Percentiles rank a stretch among this genome's conserved stretches.
Evolutionary conservation across 805 yeast genomes (phyloP).

Genomic region (Zygoascus tannicola): DNA sequence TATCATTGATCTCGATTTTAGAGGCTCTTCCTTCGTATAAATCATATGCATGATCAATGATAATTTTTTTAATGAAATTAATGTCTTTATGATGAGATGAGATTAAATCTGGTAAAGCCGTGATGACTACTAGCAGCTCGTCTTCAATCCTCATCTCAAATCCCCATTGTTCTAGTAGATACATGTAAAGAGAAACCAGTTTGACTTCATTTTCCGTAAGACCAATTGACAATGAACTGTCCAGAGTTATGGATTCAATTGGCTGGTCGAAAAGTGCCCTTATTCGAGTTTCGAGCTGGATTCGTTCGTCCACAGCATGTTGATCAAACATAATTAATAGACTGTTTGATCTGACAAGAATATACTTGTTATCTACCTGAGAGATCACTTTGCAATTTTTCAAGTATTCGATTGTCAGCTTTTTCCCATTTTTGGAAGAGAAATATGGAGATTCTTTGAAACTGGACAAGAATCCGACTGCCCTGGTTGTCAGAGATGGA

Average conservation of each 20-base stretch:
- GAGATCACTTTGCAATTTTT: slow-evolving; percentile 15
- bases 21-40: slow-evolving; percentile 1
- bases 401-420: slow-evolving; percentile 9
- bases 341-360: slow-evolving; percentile 31
- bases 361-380: slow-evolving; percentile 59
- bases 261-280: slow-evolving; percentile 28
- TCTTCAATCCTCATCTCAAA: not conserved
- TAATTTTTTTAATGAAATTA: slow-evolving; percentile 4
- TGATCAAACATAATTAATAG: slow-evolving; percentile 52
- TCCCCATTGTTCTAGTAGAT: slow-evolving; percentile 11
- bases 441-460: slow-evolving; percentile 2
- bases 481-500: not conserved
- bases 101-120: slow-evolving; percentile 13
- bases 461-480: not conserved
- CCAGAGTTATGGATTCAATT: slow-evolving; percentile 15
- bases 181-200: slow-evolving; percentile 2
- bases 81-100: slow-evolving; percentile 3
- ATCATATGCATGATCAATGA: slow-evolving; percentile 6
- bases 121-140: slow-evolving; percentile 10
- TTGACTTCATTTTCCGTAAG: not conserved
- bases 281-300: slow-evolving; percentile 41
- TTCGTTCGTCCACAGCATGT: slow-evolving; percentile 78
- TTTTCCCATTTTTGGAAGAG: slow-evolving; percentile 1
- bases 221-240: not conserved
- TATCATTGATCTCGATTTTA: not conserved